These are phyloP conservation scores for Salix arbutifolia DNA, from an alignment of 345 rosid genomes.

Conservation along the genomic window DNA sequence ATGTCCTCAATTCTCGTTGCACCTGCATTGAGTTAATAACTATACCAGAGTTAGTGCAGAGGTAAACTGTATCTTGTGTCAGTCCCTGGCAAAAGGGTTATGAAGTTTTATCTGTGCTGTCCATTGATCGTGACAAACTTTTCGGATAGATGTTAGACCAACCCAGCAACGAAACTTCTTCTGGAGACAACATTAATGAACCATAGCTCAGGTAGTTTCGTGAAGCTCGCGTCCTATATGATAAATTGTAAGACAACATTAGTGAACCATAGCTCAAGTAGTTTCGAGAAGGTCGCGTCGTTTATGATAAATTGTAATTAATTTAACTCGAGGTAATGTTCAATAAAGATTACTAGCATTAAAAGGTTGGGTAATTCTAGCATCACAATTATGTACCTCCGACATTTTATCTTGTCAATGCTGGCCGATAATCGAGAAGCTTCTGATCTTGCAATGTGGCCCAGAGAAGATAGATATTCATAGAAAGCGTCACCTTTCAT, in stretches of 20 bases:
- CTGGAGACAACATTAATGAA: constrained; percentile 51
- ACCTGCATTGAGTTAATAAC: not conserved
- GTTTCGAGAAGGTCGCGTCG: constrained; percentile 56
- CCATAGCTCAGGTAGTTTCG: constrained; percentile 65
- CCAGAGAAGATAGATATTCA: constrained; percentile 68
- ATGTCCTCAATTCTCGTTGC: not conserved
- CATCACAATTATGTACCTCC: constrained; percentile 42
- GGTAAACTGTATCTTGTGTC: not conserved
- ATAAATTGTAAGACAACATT: constrained; percentile 30
- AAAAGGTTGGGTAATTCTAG: not conserved
- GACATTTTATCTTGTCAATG: constrained; percentile 29
- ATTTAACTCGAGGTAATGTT: not conserved
- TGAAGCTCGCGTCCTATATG: constrained; percentile 54
- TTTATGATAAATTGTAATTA: constrained; percentile 18
- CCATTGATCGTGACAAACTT: constrained; percentile 13
- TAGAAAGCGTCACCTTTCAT: constrained; percentile 58
- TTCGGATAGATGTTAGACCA: constrained; percentile 37
- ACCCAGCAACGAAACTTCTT: constrained; percentile 59
- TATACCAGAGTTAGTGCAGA: not conserved
- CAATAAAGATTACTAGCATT: not conserved
- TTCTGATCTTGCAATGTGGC: constrained; percentile 64
- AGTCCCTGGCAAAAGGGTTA: not conserved
- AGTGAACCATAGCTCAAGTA: constrained; percentile 60
- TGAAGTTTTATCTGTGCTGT: constrained; percentile 6
- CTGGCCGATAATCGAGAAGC: constrained; percentile 47